phyloP scores from a whole-genome alignment of 805 yeast species.

The Candida incommunis region DNA sequence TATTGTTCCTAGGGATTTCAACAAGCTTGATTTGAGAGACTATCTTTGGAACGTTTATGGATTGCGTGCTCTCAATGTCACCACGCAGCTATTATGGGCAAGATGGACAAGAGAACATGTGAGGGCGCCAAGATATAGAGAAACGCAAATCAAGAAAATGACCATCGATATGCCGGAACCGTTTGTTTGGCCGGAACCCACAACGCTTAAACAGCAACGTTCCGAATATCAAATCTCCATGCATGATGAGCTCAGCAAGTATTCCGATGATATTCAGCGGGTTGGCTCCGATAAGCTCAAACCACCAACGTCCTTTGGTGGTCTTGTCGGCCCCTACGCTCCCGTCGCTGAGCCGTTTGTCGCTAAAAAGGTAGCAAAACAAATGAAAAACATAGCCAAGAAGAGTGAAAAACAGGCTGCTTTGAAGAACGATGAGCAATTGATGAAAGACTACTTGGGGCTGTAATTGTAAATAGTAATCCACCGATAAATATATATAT shows the following conservation, averaged over 20 bases:
- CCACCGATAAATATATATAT: not conserved
- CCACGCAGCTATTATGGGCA: conserved; percentile 72
- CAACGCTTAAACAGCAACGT: not conserved
- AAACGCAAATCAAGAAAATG: conserved; percentile 84
- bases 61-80: conserved; percentile 73
- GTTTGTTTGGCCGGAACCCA: conserved; percentile 78
- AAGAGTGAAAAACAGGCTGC: conserved; percentile 18
- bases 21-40: conserved; percentile 88
- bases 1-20: conserved; percentile 85
- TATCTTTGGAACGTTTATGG: conserved; percentile 85
- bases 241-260: conserved; percentile 34
- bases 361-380: conserved; percentile 33
- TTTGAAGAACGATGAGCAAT: conserved; percentile 18
- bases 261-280: conserved; percentile 35
- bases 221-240: conserved; percentile 19
- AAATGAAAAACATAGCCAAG: conserved; percentile 32
- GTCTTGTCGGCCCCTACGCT: conserved; percentile 45
- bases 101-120: conserved; percentile 47
- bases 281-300: conserved; percentile 55
- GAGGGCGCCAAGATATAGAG: conserved; percentile 54
- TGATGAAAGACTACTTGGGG: conserved; percentile 28
- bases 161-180: conserved; percentile 94
- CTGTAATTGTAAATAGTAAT: conserved; percentile 3
- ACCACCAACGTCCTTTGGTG: conserved; percentile 63
- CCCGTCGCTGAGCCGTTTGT: conserved; percentile 54